Evolutionary conservation across 2,329 filamentous ascomycete species (phyloP).

Genomic region (Pestalotiopsis sp.): DNA sequence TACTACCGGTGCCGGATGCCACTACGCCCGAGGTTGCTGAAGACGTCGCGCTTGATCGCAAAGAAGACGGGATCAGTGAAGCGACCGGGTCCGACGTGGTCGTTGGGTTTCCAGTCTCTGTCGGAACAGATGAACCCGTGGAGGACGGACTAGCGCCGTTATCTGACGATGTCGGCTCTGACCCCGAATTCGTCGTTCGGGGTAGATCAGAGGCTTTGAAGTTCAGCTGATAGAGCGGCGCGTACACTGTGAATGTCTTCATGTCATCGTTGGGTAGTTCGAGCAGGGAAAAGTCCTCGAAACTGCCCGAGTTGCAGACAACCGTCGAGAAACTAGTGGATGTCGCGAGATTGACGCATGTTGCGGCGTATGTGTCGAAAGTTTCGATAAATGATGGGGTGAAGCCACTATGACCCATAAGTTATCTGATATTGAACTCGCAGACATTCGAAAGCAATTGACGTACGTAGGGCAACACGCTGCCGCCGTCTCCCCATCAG

Average conservation of each 20-base stretch:
- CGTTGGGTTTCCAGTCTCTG: neutral
- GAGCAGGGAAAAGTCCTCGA: conserved; percentile 9
- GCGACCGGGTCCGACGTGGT: conserved; percentile 9
- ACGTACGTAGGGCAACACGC: conserved; percentile 15
- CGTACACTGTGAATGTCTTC: conserved; percentile 5
- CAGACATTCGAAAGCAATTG: neutral
- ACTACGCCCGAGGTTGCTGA: neutral
- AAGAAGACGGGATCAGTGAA: conserved; percentile 4
- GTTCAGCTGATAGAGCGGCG: conserved; percentile 8
- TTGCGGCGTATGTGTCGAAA: conserved; percentile 8
- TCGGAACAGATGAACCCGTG: neutral
- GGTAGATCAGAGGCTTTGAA: conserved; percentile 2
- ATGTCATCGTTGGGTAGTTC: conserved; percentile 10
- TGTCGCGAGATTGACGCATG: conserved; percentile 9
- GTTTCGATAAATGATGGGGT: neutral
- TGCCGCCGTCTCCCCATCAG: conserved; percentile 14
- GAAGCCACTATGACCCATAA: neutral
- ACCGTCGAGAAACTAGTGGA: conserved; percentile 8
- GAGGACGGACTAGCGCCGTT: conserved; percentile 1
- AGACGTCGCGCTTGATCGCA: conserved; percentile 9
- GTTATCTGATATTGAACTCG: neutral
- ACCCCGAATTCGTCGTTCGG: neutral
- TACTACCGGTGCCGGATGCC: neutral
- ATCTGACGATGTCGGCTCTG: neutral
- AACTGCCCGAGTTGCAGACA: conserved; percentile 5